Evolutionary conservation across 192 early-diverging fungal species (phyloP), one percentile per base, ranked within the genome.

Genomic region (Coemansia sp.): DNA sequence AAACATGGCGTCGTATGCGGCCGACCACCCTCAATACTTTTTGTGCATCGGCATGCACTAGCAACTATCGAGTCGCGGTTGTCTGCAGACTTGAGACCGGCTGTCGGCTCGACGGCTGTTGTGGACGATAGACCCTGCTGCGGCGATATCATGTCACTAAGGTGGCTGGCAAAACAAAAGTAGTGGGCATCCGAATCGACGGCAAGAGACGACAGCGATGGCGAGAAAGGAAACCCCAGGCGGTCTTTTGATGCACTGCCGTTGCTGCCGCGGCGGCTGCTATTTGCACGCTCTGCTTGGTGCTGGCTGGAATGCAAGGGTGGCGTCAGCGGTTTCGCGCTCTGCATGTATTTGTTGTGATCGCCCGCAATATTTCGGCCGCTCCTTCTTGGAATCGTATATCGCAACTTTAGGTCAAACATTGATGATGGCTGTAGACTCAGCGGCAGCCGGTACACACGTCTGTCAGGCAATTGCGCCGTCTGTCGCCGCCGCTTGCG

Each of bases 331-430:
- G n/a, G 44, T 42, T 48, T 25, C 6, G 26, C 28, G 17, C 12
- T 34, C 1, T 63, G 51, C 62, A 56, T 56, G 25, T 47, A 49
- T 56, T 63, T 55, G 51, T 63, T 63, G 62, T 63, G 62, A 63
- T 63, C 49, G 62, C 34, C 21, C 53, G 60, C 25, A 18, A 21
- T 37, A 57, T 48, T 54, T 26, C 26, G 28, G 31, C 5, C 59
- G 44, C n/a, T 26, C 31, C 42, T 34, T 10, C 24, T 49, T n/a
- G 14, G 52, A 28, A 54, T n/a, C 9, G 23, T 28, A 34, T 80
- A 80, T 9, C 68, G 68, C 28, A 80, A 53, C 37, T 47, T 60
- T 25, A 80, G 57, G 52, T 80, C 71, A 46, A 80, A 80, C 68
- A 73, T 64, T 15, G 77, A 80, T 38, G 72, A 66, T 3, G 77